These are phyloP conservation scores for Albugo candida DNA, from an alignment of 352 stramenopile species.

Conservation along the genomic window DNA sequence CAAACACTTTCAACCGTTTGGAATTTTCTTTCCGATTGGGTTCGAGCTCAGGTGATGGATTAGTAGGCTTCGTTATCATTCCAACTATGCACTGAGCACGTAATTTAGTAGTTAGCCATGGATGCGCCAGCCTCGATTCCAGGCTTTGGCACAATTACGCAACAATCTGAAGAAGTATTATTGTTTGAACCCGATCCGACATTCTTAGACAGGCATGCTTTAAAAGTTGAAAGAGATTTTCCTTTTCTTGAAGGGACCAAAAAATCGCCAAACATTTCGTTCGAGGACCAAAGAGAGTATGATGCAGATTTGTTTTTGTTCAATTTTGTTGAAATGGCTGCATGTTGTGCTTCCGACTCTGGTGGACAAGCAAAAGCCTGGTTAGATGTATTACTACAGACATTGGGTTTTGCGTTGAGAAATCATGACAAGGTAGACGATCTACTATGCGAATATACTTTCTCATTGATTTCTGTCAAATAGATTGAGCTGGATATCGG, in stretches of 20 bases:
- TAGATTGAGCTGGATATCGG: neutral
- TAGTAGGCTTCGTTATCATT: neutral
- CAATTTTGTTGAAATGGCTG: constrained; percentile 48
- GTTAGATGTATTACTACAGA: constrained; percentile 29
- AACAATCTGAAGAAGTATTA: constrained; percentile 16
- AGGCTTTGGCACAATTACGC: constrained; percentile 33
- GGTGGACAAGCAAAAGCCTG: constrained; percentile 31
- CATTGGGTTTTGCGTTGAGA: constrained; percentile 34
- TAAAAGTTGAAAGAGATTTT: constrained; percentile 15
- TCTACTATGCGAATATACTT: neutral
- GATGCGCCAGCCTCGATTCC: constrained; percentile 45
- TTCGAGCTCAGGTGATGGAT: constrained; percentile 27
- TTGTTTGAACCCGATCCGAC: constrained; percentile 24
- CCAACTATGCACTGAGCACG: neutral
- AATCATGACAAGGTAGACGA: constrained; percentile 23
- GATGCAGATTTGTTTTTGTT: constrained; percentile 8
- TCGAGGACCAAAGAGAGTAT: too few species aligned
- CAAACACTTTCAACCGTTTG: constrained; percentile 16
- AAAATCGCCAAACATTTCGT: too few species aligned
- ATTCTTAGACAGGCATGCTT: constrained; percentile 29
- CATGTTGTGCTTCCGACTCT: constrained; percentile 32
- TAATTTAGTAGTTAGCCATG: constrained; percentile 31
- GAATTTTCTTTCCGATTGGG: constrained; percentile 52
- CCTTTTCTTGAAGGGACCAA: neutral
- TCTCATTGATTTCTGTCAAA: neutral